These are phyloP conservation scores for Diaporthe helianthi DNA, from an alignment of 2,329 filamentous ascomycete genomes.

Conservation along the genomic window DNA sequence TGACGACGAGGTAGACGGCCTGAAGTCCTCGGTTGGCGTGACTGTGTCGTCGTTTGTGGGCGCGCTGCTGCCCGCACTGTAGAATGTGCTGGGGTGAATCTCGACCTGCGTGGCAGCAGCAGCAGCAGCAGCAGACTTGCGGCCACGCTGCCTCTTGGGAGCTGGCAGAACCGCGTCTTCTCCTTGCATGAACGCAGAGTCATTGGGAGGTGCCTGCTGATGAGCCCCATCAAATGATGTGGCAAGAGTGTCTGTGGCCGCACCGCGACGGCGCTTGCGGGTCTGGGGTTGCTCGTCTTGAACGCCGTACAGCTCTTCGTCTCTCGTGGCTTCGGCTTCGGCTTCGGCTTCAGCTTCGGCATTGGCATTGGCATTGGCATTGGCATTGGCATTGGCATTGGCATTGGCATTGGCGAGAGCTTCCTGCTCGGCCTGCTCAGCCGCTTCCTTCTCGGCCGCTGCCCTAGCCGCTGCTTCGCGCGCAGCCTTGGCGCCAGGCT, in stretches of 20 bases:
- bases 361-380: too few relatives aligned
- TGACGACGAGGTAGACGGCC: constrained; percentile 61
- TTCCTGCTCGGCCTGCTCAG: constrained; percentile 25
- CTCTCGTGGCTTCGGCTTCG: not conserved
- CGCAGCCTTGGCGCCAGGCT: constrained; percentile 32
- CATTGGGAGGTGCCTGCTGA: not conserved
- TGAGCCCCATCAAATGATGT: constrained; percentile 30
- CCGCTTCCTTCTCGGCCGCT: constrained; percentile 29
- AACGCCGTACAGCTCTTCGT: constrained; percentile 3
- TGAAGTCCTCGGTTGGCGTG: constrained; percentile 53
- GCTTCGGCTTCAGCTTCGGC: too few relatives aligned
- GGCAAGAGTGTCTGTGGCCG: constrained; percentile 16
- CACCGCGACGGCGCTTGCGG: constrained; percentile 32
- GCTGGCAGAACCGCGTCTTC: constrained; percentile 28
- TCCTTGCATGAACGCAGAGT: constrained; percentile 21
- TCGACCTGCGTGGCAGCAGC: constrained; percentile 33
- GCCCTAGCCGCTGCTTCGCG: constrained; percentile 33
- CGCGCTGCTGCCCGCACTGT: constrained; percentile 40
- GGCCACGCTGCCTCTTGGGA: constrained; percentile 37
- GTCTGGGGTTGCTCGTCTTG: constrained; percentile 19
- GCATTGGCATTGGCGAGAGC: constrained; percentile 16
- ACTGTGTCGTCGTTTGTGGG: constrained; percentile 44
- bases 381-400: too few relatives aligned
- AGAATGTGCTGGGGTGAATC: constrained; percentile 40
- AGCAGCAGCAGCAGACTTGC: constrained; percentile 22